phyloP scores from a whole-genome alignment of 2,329 filamentous ascomycete species.

The Rutstroemia sp. region DNA sequence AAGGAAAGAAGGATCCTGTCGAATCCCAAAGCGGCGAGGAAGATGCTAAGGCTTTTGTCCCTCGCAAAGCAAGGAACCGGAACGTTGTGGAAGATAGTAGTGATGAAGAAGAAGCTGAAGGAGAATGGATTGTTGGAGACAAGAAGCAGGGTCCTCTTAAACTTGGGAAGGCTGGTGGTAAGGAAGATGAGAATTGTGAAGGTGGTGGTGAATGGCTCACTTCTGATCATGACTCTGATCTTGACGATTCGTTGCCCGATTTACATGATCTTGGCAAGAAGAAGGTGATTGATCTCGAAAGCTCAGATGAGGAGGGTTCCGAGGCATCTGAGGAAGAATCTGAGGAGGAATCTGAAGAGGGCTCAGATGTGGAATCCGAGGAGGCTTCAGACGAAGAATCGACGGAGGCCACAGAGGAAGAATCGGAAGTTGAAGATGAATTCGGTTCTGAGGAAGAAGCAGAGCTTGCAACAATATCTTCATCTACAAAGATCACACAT shows the following conservation, averaged over 20 bases:
- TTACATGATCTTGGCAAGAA: conserved; percentile 25
- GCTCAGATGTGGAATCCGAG: conserved; percentile 29
- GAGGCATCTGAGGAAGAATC: conserved; percentile 27
- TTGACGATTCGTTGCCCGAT: conserved; percentile 35
- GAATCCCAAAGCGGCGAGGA: not conserved
- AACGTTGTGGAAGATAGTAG: conserved; percentile 59
- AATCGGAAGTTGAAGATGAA: conserved; percentile 30
- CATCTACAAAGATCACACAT: conserved; percentile 88
- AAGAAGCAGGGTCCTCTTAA: conserved; percentile 51
- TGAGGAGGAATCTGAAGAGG: conserved; percentile 30
- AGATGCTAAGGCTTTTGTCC: conserved; percentile 15
- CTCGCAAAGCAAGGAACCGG: conserved; percentile 42
- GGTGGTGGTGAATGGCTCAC: conserved; percentile 75
- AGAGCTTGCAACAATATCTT: conserved; percentile 45
- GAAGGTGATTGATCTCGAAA: conserved; percentile 18
- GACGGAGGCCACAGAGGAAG: conserved; percentile 30
- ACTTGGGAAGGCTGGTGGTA: conserved; percentile 74
- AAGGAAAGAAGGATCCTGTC: conserved; percentile 24
- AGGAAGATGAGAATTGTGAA: conserved; percentile 82
- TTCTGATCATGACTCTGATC: conserved; percentile 52
- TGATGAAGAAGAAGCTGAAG: conserved; percentile 56
- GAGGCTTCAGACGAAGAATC: conserved; percentile 28
- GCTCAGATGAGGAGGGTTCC: conserved; percentile 30
- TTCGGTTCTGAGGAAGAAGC: conserved; percentile 32
- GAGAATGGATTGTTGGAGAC: conserved; percentile 72